These are phyloP conservation scores for Suillus weaverae DNA, from an alignment of 768 basidiomycete genomes.

Conservation along the genomic window DNA sequence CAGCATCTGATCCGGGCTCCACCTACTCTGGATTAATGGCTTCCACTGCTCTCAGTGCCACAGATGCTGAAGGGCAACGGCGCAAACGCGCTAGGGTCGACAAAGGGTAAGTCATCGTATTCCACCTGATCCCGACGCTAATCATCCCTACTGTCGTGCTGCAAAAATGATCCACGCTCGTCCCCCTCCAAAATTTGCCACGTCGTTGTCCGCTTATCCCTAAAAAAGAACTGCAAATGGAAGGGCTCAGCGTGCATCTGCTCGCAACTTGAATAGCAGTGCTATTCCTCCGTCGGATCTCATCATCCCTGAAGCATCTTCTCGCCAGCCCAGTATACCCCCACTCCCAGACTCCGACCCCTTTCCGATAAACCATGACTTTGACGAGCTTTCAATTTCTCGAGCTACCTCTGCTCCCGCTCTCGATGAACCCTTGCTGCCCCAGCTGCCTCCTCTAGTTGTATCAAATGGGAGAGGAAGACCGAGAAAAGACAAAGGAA, in stretches of 20 bases:
- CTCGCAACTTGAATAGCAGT: constrained; percentile 59
- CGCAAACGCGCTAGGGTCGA: constrained; percentile 73
- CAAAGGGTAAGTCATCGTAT: constrained; percentile 59
- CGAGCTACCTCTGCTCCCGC: constrained; percentile 57
- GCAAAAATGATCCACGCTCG: constrained; percentile 28
- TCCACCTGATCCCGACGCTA: constrained; percentile 15
- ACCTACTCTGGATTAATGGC: constrained; percentile 80
- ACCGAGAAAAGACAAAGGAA: constrained; percentile 46
- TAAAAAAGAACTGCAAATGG: constrained; percentile 53
- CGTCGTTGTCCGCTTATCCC: constrained; percentile 16
- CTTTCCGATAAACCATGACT: constrained; percentile 54
- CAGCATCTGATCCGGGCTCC: constrained; percentile 82
- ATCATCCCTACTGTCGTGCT: constrained; percentile 14
- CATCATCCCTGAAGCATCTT: constrained; percentile 42
- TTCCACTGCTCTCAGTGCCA: constrained; percentile 52
- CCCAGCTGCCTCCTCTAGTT: not conserved
- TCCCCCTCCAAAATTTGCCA: constrained; percentile 15
- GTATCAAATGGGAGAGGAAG: constrained; percentile 27
- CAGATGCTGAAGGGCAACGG: constrained; percentile 61
- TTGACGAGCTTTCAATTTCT: constrained; percentile 56
- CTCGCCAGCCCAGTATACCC: constrained; percentile 38
- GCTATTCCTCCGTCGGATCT: constrained; percentile 32
- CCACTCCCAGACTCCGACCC: constrained; percentile 52
- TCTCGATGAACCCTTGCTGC: constrained; percentile 25
- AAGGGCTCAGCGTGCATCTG: constrained; percentile 72